These are phyloP conservation scores for Scedosporium apiospermum DNA, from an alignment of 2,329 filamentous ascomycete genomes.

Conservation along the genomic window DNA sequence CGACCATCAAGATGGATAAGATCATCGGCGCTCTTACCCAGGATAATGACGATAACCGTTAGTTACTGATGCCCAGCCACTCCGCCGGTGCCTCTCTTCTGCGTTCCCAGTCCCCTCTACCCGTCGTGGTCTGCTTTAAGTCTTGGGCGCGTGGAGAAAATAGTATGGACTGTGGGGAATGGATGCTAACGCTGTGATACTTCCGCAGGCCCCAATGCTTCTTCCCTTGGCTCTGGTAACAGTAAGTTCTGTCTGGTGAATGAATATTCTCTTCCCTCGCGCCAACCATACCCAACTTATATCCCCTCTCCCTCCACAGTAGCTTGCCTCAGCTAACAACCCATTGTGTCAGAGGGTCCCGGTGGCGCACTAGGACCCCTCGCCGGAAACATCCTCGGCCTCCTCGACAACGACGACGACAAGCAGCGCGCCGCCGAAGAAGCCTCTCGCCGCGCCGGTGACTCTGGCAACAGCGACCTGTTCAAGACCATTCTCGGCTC, in stretches of 20 bases:
- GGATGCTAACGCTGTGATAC: not conserved
- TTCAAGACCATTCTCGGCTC: conserved; percentile 39
- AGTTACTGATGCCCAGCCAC: not conserved
- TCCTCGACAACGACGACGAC: conserved; percentile 35
- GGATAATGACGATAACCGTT: conserved; percentile 1
- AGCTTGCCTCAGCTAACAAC: not conserved
- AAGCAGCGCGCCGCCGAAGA: conserved; percentile 36
- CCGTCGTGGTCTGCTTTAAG: not conserved
- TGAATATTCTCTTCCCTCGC: not conserved
- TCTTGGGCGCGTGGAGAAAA: not conserved
- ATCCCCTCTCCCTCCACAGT: not conserved
- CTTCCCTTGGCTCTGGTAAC: not conserved
- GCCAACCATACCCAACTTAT: too few species aligned
- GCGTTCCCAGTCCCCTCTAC: too few species aligned
- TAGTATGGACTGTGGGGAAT: not conserved
- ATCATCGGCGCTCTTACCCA: not conserved
- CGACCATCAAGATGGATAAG: conserved; percentile 2
- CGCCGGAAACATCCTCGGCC: conserved; percentile 8
- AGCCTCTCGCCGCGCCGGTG: conserved; percentile 35
- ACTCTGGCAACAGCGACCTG: conserved; percentile 34
- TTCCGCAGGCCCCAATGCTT: not conserved
- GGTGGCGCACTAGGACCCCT: conserved; percentile 9
- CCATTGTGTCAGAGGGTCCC: not conserved
- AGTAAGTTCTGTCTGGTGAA: not conserved
- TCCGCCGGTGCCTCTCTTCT: not conserved